Conservation (phyloP, 352 stramenopile genomes). For the Phytophthora pisi region DNA sequence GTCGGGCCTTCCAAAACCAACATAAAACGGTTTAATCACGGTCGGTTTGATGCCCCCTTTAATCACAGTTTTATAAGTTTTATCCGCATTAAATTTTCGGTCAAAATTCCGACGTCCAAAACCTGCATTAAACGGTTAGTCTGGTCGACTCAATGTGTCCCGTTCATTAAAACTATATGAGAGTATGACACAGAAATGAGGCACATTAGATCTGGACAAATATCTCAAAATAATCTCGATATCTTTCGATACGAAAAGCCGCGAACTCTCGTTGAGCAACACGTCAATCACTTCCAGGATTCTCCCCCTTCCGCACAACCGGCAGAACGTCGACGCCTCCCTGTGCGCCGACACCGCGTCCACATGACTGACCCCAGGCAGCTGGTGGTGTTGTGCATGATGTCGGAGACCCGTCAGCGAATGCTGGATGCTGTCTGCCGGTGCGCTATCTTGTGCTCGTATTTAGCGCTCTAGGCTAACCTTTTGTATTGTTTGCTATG, state of each 20-base stretch:
- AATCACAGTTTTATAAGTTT: background rate
- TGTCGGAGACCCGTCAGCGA: background rate
- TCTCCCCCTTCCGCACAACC: too few relatives aligned
- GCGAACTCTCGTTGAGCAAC: background rate
- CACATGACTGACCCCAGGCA: background rate
- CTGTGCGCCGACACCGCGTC: too few relatives aligned
- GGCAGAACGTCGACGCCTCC: too few relatives aligned
- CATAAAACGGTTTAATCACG: background rate
- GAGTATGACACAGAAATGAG: background rate
- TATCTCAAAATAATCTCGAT: background rate
- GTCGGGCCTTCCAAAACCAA: background rate
- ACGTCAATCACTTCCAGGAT: too few relatives aligned
- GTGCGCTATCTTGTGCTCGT: background rate
- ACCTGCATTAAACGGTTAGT: background rate
- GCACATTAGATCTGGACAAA: background rate
- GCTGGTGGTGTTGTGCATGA: background rate
- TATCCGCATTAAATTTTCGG: background rate
- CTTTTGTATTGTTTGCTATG: background rate
- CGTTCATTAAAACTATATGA: background rate
- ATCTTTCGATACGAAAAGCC: conserved; percentile 1
- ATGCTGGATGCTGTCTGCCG: background rate
- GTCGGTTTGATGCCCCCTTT: conserved; percentile 4
- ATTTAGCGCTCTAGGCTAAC: background rate
- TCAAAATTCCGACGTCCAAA: background rate
- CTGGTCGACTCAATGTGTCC: background rate